These are phyloP conservation scores for Adenanthera pavonina DNA, from an alignment of 306 rosid species.

Conservation along the genomic window DNA sequence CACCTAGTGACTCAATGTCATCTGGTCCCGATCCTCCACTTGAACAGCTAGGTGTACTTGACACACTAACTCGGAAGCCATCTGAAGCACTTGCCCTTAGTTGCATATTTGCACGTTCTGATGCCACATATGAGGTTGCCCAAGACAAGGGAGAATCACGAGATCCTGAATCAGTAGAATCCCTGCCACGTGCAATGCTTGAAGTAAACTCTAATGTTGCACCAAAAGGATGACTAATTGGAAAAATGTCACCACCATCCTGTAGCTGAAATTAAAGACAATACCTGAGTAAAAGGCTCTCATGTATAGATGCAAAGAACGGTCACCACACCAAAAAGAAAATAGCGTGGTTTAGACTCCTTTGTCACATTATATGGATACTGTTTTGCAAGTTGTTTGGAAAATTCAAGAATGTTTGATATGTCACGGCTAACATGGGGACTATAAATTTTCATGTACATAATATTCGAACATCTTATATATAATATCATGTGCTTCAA, in stretches of 20 bases:
- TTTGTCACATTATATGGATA: background rate
- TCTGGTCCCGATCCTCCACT: constrained; percentile 80
- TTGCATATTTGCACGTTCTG: constrained; percentile 68
- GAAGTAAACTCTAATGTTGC: constrained; percentile 54
- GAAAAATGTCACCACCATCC: constrained; percentile 43
- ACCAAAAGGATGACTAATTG: constrained; percentile 46
- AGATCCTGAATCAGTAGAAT: constrained; percentile 52
- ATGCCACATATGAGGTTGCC: constrained; percentile 63
- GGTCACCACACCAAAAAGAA: background rate
- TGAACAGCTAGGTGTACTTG: constrained; percentile 58
- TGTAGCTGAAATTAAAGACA: constrained; percentile 40
- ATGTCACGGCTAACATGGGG: background rate
- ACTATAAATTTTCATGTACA: too few relatives aligned
- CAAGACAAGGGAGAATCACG: constrained; percentile 47
- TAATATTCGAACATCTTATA: background rate
- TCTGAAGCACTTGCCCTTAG: constrained; percentile 62
- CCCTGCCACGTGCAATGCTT: constrained; percentile 49
- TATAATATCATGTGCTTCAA: background rate
- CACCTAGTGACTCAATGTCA: constrained; percentile 77
- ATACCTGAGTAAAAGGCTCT: background rate
- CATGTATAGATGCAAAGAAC: background rate
- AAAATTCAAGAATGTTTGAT: background rate
- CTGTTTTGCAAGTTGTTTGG: background rate
- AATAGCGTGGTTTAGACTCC: background rate
- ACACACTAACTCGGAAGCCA: constrained; percentile 70